These are phyloP conservation scores for Poterioochromonas sp. DNA, from an alignment of 352 stramenopile species.

Conservation along the genomic window DNA sequence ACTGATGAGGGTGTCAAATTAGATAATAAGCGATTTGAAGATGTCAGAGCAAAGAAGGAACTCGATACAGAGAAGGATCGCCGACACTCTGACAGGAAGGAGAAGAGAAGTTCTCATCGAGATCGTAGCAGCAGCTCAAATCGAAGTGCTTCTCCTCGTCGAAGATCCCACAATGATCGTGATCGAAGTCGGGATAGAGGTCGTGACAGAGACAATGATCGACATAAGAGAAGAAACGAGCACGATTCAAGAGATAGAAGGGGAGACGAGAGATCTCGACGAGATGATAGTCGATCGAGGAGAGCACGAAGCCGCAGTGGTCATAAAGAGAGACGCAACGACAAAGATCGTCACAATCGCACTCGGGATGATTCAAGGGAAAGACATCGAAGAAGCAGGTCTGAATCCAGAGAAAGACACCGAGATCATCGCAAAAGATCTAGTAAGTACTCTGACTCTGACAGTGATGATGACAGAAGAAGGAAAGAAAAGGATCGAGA, in stretches of 20 bases:
- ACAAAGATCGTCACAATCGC: background rate
- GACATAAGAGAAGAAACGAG: too few relatives aligned
- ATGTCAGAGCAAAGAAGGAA: too few relatives aligned
- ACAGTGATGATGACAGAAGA: too few relatives aligned
- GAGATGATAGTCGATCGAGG: background rate
- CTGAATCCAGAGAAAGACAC: too few relatives aligned
- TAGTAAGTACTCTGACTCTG: too few relatives aligned
- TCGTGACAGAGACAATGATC: background rate
- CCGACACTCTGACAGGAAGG: background rate
- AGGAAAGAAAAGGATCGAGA: too few relatives aligned
- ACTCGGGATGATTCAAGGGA: background rate
- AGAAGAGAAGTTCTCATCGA: background rate
- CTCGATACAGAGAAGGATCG: too few relatives aligned
- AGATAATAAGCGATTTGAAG: too few relatives aligned
- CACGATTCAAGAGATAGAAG: too few relatives aligned
- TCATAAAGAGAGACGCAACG: background rate
- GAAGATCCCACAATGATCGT: background rate
- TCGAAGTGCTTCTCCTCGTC: background rate
- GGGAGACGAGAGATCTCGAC: too few relatives aligned
- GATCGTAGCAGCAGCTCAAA: background rate
- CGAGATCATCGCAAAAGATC: background rate
- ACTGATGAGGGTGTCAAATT: too few relatives aligned
- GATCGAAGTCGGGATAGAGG: background rate
- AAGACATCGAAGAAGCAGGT: too few relatives aligned
- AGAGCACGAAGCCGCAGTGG: background rate